A percentile compares a stretch with the other conserved stretches of the same genome.
Evolutionary conservation across 1,139 yeast species (phyloP).

Genomic region (Candida sanyaensis): DNA sequence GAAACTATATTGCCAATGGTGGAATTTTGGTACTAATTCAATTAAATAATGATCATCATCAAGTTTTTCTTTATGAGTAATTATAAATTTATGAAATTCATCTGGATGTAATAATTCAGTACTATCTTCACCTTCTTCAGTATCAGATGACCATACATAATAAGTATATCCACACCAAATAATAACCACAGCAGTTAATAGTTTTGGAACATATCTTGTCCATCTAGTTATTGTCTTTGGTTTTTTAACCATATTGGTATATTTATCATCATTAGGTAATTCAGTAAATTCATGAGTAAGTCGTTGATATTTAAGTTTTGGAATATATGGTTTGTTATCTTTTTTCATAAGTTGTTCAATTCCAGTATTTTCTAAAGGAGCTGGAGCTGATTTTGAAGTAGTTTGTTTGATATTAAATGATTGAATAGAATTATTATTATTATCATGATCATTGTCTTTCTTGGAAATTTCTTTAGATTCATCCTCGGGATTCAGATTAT

Average conservation of each 20-base stretch:
- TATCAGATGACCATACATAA: slow-evolving; percentile 34
- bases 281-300: slow-evolving; percentile 67
- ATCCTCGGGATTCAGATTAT: not conserved
- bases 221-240: slow-evolving; percentile 37
- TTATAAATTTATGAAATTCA: slow-evolving; percentile 65
- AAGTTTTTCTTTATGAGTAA: slow-evolving; percentile 68
- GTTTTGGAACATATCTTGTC: slow-evolving; percentile 58
- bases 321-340: slow-evolving; percentile 53
- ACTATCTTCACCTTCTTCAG: slow-evolving; percentile 42
- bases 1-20: slow-evolving; percentile 52
- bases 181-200: slow-evolving; percentile 51
- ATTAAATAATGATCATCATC: slow-evolving; percentile 70
- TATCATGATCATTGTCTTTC: not conserved
- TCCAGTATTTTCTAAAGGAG: slow-evolving; percentile 36
- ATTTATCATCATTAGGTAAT: slow-evolving; percentile 49
- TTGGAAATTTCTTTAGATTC: slow-evolving; percentile 3
- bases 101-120: slow-evolving; percentile 56
- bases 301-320: slow-evolving; percentile 53
- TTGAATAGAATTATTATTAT: not conserved
- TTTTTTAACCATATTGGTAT: slow-evolving; percentile 30
- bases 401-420: slow-evolving; percentile 18
- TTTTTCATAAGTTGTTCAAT: slow-evolving; percentile 37
- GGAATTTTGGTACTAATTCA: slow-evolving; percentile 68
- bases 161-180: slow-evolving; percentile 67
- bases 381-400: slow-evolving; percentile 42